Conservation (phyloP, 768 basidiomycete species). For the Pholiota microspora region DNA sequence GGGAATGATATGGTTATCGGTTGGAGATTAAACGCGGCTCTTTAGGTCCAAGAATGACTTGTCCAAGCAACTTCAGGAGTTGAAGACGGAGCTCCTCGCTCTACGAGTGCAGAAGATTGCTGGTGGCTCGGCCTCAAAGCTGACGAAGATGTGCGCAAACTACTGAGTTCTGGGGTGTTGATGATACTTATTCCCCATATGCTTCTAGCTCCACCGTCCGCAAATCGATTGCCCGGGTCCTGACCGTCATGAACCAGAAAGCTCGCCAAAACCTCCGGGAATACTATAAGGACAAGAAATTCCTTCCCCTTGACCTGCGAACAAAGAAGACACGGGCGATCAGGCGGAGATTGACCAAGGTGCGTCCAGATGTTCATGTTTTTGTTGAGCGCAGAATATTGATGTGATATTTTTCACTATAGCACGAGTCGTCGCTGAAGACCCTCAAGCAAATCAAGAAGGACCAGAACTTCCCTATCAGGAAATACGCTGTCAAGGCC, state of each 20-base stretch:
- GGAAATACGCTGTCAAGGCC: constrained; percentile 97
- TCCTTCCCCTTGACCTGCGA: constrained; percentile 95
- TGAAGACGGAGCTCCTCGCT: constrained; percentile 92
- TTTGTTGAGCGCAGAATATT: background rate
- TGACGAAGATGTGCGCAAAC: constrained; percentile 97
- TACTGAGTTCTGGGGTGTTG: background rate
- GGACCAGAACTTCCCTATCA: constrained; percentile 87
- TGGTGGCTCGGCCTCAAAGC: constrained; percentile 91
- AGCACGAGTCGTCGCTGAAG: constrained; percentile 85
- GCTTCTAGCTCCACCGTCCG: constrained; percentile 83
- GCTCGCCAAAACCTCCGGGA: constrained; percentile 95
- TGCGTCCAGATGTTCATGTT: constrained; percentile 34
- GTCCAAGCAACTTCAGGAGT: constrained; percentile 87
- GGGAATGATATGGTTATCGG: background rate
- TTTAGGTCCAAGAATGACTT: constrained; percentile 95
- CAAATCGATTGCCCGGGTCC: constrained; percentile 96
- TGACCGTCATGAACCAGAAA: constrained; percentile 99
- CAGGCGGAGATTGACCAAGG: constrained; percentile 90
- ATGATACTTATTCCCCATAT: background rate
- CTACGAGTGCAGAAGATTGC: constrained; percentile 98
- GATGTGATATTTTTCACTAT: constrained; percentile 7
- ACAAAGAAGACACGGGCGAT: constrained; percentile 98
- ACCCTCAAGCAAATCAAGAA: constrained; percentile 95
- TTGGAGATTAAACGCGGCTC: constrained; percentile 16
- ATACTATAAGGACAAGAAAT: constrained; percentile 97